These are phyloP conservation scores for Podaxis rugospora DNA, from an alignment of 768 basidiomycete genomes.

Conservation along the genomic window DNA sequence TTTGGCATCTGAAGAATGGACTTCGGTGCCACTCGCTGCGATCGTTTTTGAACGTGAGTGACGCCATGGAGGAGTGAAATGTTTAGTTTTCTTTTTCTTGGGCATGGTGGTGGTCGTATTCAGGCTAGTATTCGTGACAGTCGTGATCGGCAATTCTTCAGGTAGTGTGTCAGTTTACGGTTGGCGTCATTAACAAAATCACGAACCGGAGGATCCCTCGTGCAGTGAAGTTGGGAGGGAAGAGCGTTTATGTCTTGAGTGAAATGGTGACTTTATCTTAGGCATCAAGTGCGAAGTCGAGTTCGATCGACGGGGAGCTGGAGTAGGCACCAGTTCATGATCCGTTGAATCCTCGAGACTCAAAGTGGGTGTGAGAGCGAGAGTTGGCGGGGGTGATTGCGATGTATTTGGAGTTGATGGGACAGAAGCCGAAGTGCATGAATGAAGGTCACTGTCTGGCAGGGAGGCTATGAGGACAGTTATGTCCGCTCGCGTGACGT, in stretches of 20 bases:
- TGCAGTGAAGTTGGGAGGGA: neutral
- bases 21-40: conserved; percentile 13
- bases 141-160: neutral
- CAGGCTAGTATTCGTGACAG: neutral
- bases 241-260: neutral
- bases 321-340: neutral
- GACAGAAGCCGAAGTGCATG: neutral
- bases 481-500: neutral
- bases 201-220: neutral
- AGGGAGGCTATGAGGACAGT: neutral
- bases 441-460: neutral
- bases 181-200: too few species aligned
- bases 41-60: neutral
- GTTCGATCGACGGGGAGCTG: neutral
- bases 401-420: neutral
- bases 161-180: neutral
- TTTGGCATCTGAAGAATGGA: conserved; percentile 6
- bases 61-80: neutral
- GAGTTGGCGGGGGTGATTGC: conserved; percentile 11
- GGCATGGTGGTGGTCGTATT: neutral
- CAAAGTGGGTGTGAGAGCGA: conserved; percentile 8
- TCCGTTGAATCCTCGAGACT: conserved; percentile 8
- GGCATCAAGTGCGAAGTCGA: conserved; percentile 11
- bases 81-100: neutral
- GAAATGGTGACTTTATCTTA: conserved; percentile 8